These are phyloP conservation scores for Artemisia annua DNA, from an alignment of 129 eudicot genomes.

Conservation along the genomic window DNA sequence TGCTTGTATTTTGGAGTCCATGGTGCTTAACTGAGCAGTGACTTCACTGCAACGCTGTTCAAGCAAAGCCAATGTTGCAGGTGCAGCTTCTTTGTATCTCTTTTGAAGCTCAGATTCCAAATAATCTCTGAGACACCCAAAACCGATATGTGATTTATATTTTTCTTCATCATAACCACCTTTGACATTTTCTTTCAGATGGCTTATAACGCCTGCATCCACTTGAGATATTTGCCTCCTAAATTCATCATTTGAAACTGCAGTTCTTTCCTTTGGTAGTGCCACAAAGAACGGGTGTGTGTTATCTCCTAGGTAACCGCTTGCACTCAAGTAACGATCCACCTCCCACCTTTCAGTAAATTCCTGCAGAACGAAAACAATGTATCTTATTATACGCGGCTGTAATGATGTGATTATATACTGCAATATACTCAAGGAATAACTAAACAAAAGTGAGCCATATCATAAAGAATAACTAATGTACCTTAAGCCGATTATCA, in stretches of 20 bases:
- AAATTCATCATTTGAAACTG: constrained; percentile 86
- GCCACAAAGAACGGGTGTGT: constrained; percentile 85
- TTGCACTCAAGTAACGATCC: constrained; percentile 92
- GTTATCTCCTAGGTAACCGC: constrained; percentile 94
- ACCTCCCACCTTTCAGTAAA: constrained; percentile 93
- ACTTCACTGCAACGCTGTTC: constrained; percentile 95
- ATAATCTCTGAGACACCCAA: constrained; percentile 77
- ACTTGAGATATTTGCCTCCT: constrained; percentile 86
- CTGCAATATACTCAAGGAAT: neutral
- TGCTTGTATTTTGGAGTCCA: constrained; percentile 74
- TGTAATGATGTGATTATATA: neutral
- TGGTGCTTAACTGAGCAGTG: constrained; percentile 58
- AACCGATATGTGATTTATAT: constrained; percentile 74
- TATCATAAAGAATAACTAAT: neutral
- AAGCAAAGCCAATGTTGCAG: constrained; percentile 90
- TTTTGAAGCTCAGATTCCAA: constrained; percentile 92
- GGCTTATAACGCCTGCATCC: constrained; percentile 61
- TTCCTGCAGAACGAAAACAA: constrained; percentile 48
- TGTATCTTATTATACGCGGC: neutral
- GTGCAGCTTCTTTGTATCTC: constrained; percentile 92
- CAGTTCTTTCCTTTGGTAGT: constrained; percentile 78
- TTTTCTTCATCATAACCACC: constrained; percentile 98
- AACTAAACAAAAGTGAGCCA: neutral
- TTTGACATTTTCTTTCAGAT: constrained; percentile 70
- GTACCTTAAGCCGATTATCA: constrained; percentile 96